Evolutionary conservation across 208 protist species (phyloP), one percentile per base, ranked within the genome.

Genomic region (Leishmania gerbilli): DNA sequence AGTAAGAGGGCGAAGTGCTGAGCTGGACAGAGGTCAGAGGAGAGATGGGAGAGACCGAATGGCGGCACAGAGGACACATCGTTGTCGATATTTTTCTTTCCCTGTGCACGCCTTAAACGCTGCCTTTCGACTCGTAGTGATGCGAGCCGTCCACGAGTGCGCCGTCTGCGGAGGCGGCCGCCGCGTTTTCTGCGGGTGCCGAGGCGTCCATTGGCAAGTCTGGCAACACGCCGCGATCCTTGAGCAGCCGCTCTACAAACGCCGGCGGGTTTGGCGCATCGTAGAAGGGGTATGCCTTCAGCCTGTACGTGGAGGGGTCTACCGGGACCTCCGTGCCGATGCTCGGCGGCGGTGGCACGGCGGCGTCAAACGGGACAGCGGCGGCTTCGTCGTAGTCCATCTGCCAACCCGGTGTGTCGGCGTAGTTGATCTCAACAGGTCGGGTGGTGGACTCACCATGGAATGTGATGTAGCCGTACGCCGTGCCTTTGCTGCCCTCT

Each of bases 381-480:
- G 84, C 78, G 17, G 74, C 82, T 47, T 86, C 84, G 19, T 91
- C 74, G 76, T 91, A 95, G 15, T 92, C 88, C 89, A 95, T 90
- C 49, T 86, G 55, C 93, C 95, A 97, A 0, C 95, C 95, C 17
- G 95, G 95, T 15, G 90, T 87, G 71, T 95, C 92, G 8, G 92
- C 92, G 78, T 90, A 84, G 74, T 89, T 84, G 55, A 97, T 96
- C 58, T 90, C 79, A 31, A 97, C 90, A 40, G 95, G 95, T 17
- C 91, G 85, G 42, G 88, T 88, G 7, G 95, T 95, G 8, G 87
- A 91, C 82, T 97, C 95, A 15, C 95, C 95, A 82, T 97, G 95
- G 74, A 97, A 97, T 45, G 95, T 96, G 31, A 97, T 82, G 87
- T 97, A 97, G 8, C 95, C 95, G 78, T 95, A 96, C 51, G 92